phyloP scores from a whole-genome alignment of 83 land plant genomes.

The Diphasiastrum complanatum region DNA sequence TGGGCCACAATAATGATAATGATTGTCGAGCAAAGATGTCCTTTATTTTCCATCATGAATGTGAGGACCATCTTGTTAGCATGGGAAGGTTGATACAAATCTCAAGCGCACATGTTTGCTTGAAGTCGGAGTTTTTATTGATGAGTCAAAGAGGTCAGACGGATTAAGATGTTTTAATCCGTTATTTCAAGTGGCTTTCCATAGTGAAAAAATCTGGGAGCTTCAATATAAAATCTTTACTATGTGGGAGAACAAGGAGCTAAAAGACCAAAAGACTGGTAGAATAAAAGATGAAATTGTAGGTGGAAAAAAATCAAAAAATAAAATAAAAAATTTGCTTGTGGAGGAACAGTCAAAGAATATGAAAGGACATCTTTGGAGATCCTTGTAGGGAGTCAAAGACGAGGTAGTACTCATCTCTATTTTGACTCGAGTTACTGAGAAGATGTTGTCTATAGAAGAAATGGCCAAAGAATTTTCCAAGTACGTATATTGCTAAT shows the following conservation, averaged over 20 bases:
- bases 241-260: constrained; percentile 1
- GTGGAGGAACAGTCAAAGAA: not conserved
- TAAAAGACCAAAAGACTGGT: not conserved
- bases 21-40: constrained; percentile 6
- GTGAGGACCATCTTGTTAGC: too few relatives aligned
- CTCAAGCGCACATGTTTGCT: not conserved
- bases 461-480: not conserved
- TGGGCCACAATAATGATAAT: constrained; percentile 5
- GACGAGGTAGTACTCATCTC: not conserved
- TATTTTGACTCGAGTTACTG: not conserved
- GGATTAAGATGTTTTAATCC: not conserved
- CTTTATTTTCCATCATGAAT: not conserved
- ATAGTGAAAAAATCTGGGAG: not conserved
- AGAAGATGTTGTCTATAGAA: not conserved
- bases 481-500: too few relatives aligned
- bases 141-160: too few relatives aligned
- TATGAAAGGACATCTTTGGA: not conserved
- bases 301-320: not conserved
- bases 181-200: not conserved
- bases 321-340: not conserved
- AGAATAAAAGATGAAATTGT: not conserved
- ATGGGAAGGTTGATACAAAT: not conserved
- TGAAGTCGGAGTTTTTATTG: too few relatives aligned
- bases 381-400: constrained; percentile 3
- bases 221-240: not conserved